Conservation (phyloP, 805 yeast species). For the Lachancea kluyveri region DNA sequence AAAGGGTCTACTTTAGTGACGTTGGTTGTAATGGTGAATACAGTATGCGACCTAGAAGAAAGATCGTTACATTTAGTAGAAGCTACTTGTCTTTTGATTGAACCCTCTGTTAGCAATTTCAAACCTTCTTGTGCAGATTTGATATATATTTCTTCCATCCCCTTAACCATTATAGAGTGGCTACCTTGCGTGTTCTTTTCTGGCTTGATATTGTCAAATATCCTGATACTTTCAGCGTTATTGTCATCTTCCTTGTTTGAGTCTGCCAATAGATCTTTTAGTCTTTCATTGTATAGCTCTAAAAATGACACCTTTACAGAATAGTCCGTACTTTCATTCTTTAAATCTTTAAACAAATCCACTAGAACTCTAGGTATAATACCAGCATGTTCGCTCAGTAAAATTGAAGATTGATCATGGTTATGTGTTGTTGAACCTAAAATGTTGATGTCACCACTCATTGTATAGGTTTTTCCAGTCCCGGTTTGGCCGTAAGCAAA, state of each 20-base stretch:
- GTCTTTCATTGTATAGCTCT: constrained; percentile 78
- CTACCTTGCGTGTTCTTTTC: too few relatives aligned
- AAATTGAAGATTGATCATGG: constrained; percentile 22
- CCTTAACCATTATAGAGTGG: constrained; percentile 45
- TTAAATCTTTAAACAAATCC: constrained; percentile 47
- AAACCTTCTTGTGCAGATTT: constrained; percentile 47
- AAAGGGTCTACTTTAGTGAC: constrained; percentile 44
- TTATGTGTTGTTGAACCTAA: too few relatives aligned
- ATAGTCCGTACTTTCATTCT: constrained; percentile 41
- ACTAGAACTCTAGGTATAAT: constrained; percentile 54
- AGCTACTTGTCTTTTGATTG: constrained; percentile 62
- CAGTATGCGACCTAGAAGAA: constrained; percentile 76
- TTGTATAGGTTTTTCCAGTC: constrained; percentile 72
- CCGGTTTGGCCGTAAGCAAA: constrained; percentile 90
- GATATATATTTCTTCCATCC: constrained; percentile 50
- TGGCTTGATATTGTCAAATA: constrained; percentile 46
- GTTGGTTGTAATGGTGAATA: constrained; percentile 61
- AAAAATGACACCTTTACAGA: constrained; percentile 67
- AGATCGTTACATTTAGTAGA: constrained; percentile 71
- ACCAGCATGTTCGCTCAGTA: constrained; percentile 45
- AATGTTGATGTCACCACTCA: constrained; percentile 62
- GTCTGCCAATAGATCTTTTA: constrained; percentile 53
- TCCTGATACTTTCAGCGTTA: constrained; percentile 42
- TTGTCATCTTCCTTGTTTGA: constrained; percentile 23
- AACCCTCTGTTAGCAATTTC: constrained; percentile 47